These are phyloP conservation scores for Coniferiporia sulphurascens DNA, from an alignment of 1,284 basidiomycete species.

Conservation along the genomic window DNA sequence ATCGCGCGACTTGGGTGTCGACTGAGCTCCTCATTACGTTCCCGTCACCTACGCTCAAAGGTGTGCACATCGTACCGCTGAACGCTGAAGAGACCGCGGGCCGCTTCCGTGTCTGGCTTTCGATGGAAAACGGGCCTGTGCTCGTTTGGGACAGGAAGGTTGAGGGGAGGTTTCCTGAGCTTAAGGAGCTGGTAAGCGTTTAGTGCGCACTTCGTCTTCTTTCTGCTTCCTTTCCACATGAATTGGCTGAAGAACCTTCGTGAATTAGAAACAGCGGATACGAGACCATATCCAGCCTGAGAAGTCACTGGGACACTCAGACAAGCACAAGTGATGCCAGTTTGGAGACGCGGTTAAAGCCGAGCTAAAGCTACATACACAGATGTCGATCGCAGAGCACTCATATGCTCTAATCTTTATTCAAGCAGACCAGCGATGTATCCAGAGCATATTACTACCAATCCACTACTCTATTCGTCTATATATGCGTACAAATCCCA, in stretches of 20 bases:
- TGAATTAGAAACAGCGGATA: slow-evolving; percentile 75
- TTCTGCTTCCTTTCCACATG: slow-evolving; percentile 10
- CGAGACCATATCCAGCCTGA: slow-evolving; percentile 77
- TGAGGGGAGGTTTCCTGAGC: slow-evolving; percentile 89
- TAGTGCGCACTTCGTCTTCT: background rate
- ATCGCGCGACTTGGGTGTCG: slow-evolving; percentile 83
- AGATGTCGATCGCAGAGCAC: background rate
- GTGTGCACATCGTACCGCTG: slow-evolving; percentile 69
- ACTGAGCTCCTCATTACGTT: slow-evolving; percentile 90
- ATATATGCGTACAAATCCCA: background rate
- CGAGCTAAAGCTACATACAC: background rate
- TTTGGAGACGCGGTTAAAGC: background rate
- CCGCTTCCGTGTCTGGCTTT: slow-evolving; percentile 84
- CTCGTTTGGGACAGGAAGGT: slow-evolving; percentile 78
- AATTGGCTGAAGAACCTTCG: background rate
- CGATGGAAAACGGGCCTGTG: slow-evolving; percentile 33
- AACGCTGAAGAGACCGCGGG: slow-evolving; percentile 81
- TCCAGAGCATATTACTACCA: background rate
- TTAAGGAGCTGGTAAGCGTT: slow-evolving; percentile 71
- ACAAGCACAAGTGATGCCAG: slow-evolving; percentile 32
- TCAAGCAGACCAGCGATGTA: background rate
- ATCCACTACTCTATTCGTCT: background rate
- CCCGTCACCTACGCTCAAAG: slow-evolving; percentile 62
- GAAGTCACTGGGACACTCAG: slow-evolving; percentile 79
- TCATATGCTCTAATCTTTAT: background rate